Conservation (phyloP, 805 yeast genomes). For the Candida xyloterini region DNA sequence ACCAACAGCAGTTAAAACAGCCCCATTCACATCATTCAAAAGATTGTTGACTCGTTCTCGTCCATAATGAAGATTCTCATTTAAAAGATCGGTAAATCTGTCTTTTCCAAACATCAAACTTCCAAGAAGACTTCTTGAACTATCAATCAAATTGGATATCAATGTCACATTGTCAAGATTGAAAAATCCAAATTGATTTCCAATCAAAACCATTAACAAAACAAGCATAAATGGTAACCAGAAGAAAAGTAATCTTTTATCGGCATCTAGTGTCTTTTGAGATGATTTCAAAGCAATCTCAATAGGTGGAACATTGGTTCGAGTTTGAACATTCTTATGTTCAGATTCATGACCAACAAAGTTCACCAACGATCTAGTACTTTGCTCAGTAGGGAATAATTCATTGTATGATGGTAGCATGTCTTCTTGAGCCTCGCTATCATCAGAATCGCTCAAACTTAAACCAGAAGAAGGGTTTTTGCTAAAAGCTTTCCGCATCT, state of each 20-base stretch:
- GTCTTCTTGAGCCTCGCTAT: constrained; percentile 23
- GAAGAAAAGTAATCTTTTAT: constrained; percentile 81
- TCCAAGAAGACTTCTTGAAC: constrained; percentile 43
- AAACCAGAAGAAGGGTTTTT: constrained; percentile 7
- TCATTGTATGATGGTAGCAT: constrained; percentile 73
- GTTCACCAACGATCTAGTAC: constrained; percentile 29
- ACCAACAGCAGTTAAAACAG: constrained; percentile 36
- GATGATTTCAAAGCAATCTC: constrained; percentile 26
- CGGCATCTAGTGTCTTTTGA: constrained; percentile 57
- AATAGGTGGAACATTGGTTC: constrained; percentile 4
- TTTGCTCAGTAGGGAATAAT: constrained; percentile 55
- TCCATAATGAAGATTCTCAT: constrained; percentile 33
- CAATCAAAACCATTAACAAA: constrained; percentile 42
- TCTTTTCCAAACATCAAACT: constrained; percentile 50
- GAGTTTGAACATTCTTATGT: constrained; percentile 6
- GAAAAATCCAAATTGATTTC: constrained; percentile 27
- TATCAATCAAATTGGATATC: constrained; percentile 34
- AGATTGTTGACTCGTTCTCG: constrained; percentile 32
- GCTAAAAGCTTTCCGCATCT: constrained; percentile 31
- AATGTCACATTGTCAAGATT: constrained; percentile 20
- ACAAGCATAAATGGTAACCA: constrained; percentile 80
- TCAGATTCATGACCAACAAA: constrained; percentile 26
- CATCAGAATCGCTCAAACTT: constrained; percentile 15
- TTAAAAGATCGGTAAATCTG: constrained; percentile 32
- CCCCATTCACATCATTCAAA: constrained; percentile 41